Base-by-base conservation (phyloP, 495 filamentous ascomycete species). In the Penicillium samsonianum region DNA sequence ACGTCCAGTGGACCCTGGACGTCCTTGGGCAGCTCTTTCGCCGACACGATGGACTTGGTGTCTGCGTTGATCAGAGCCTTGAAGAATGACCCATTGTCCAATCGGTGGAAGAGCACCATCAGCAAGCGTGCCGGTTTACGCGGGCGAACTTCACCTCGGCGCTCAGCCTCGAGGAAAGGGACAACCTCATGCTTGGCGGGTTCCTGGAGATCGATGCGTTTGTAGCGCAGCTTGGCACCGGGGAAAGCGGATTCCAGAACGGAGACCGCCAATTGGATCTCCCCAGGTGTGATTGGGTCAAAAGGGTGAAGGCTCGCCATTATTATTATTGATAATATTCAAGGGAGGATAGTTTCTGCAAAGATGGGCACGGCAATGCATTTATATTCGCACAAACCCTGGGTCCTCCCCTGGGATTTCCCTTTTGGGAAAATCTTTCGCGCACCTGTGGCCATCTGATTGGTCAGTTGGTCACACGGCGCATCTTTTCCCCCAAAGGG, bases 121-220 rank as follows among this genome's bases (percentile, higher is more conserved):
- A 79, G 28, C 30, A 79, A 59, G 48, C 74, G 74, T 7, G 73
- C 66, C 4, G 74, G 74, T 50, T 71, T 73, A 2, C 43, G 55
- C 0, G 74, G 74, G 1, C 72, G 63, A 4, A 68, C 67, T 50
- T 70, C 56, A 16, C 72, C 61, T 12, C 66, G 64, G 1, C 74
- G 58, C 49, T 78, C 74, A 7, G 74, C 73, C 57, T 78, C 74
- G 12, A 78, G 67, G 49, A 73, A 78, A 7, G 74, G 74, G 35
- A 78, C 53, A 4, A 73, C 71, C 40, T 78, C 74, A 54, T 69
- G 63, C 49, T 78, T 78, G 58, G 69, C 64, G 16, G 74, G 74
- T 42, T 78, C 74, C 11, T 76, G 68, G 8, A 79, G 66, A 60
- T 79, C 76, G 58, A 79, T 77, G 19, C 73, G 66, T 56, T 79